phyloP scores from a whole-genome alignment of 148 eudicot genomes.

The Nepenthes mirabilis region DNA sequence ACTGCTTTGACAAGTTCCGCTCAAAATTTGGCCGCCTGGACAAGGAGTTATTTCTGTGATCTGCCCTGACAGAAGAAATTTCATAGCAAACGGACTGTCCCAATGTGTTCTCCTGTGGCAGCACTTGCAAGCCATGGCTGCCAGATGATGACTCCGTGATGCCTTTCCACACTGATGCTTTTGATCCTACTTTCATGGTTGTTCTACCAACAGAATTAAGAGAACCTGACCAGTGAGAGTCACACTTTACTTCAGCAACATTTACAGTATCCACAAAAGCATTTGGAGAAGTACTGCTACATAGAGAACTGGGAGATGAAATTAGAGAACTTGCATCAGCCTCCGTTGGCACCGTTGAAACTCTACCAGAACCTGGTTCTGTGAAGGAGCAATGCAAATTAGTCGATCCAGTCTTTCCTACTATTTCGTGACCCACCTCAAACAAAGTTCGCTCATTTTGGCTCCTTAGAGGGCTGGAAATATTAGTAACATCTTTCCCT shows the following conservation, averaged over 20 bases:
- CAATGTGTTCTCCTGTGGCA: conserved; percentile 13
- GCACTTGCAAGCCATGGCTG: conserved; percentile 16
- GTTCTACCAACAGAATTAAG: conserved; percentile 16
- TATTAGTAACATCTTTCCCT: conserved; percentile 10
- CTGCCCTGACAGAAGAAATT: conserved; percentile 19
- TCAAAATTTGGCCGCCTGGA: conserved; percentile 27
- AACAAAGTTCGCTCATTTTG: conserved; percentile 4
- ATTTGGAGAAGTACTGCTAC: not conserved
- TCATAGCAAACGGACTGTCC: conserved; percentile 20
- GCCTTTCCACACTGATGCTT: conserved; percentile 11
- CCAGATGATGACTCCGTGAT: conserved; percentile 12
- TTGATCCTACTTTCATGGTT: conserved; percentile 13
- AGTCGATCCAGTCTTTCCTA: conserved; percentile 18
- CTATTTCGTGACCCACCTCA: conserved; percentile 9
- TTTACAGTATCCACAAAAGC: not conserved
- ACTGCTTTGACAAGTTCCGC: conserved; percentile 42
- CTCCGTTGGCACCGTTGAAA: conserved; percentile 4
- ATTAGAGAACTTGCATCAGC: conserved; percentile 16
- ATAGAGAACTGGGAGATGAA: conserved; percentile 7
- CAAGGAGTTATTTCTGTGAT: conserved; percentile 18
- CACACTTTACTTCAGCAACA: conserved; percentile 15
- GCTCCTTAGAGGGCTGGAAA: conserved; percentile 8
- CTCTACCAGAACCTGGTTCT: conserved; percentile 11
- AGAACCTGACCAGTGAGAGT: conserved; percentile 15
- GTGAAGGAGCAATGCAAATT: conserved; percentile 9